phyloP scores from a whole-genome alignment of 495 filamentous ascomycete genomes.

The Chaetomium cochliodes region DNA sequence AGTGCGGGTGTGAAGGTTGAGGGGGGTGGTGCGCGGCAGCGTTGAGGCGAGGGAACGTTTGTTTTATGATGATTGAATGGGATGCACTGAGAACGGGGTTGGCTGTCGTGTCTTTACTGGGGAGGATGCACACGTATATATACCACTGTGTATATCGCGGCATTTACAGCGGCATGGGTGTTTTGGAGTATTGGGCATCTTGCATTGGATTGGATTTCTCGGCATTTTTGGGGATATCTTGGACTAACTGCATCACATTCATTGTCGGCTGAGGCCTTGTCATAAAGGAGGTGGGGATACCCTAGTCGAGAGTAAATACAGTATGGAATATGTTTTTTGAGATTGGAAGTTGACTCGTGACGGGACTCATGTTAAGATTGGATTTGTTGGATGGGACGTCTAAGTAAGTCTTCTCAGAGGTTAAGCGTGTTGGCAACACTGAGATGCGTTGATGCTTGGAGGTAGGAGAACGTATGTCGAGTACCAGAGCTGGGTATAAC shows the following conservation, averaged over 20 bases:
- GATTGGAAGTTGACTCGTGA: neutral
- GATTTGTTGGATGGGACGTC: neutral
- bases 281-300: neutral
- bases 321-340: neutral
- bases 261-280: neutral
- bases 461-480: neutral
- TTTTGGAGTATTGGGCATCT: neutral
- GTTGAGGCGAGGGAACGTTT: neutral
- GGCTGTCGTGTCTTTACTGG: neutral
- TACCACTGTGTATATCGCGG: neutral
- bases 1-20: neutral
- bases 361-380: no score
- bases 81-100: neutral
- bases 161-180: neutral
- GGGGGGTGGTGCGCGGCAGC: neutral
- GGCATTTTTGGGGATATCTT: neutral
- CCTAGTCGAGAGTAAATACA: neutral
- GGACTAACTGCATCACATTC: neutral
- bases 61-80: conserved; percentile 10
- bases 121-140: neutral
- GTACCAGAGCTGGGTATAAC: neutral
- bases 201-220: neutral
- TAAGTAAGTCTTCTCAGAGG: no score
- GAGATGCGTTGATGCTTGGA: neutral
- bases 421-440: no score